Conservation (phyloP, 257 asterid genomes). For the Fraxinus pennsylvanica region DNA sequence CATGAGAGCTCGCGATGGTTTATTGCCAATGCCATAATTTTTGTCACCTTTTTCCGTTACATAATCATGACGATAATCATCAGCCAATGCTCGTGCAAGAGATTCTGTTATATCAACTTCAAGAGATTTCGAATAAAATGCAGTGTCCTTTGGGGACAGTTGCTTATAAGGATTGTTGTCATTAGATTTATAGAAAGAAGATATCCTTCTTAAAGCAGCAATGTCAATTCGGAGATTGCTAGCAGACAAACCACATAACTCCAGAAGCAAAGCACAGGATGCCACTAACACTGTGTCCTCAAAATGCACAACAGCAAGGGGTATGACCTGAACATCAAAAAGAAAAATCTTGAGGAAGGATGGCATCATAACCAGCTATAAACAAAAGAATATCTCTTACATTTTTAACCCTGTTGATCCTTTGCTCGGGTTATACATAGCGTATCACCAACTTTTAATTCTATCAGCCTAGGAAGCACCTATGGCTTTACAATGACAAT, state of each 20-base stretch:
- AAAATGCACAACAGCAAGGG: constrained; percentile 90
- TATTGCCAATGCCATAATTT: constrained; percentile 37
- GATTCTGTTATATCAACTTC: constrained; percentile 71
- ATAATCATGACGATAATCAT: constrained; percentile 74
- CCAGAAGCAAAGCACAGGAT: constrained; percentile 86
- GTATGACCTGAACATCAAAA: constrained; percentile 66
- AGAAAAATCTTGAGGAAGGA: constrained; percentile 2
- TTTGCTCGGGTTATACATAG: background rate
- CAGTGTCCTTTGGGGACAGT: constrained; percentile 56
- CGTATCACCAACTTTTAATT: background rate
- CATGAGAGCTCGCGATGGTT: constrained; percentile 73
- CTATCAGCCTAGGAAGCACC: background rate
- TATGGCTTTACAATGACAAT: background rate
- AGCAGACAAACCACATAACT: constrained; percentile 84
- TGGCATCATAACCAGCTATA: background rate
- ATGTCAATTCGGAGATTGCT: constrained; percentile 68
- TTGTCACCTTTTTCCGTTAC: constrained; percentile 46
- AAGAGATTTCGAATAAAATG: constrained; percentile 51
- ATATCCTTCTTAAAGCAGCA: constrained; percentile 93
- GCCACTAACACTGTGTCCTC: constrained; percentile 85
- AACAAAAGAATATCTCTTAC: background rate
- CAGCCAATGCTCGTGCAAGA: constrained; percentile 91
- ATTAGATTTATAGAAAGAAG: constrained; percentile 72
- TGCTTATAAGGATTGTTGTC: constrained; percentile 51
- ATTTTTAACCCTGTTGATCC: background rate